Base-by-base conservation (phyloP, 371 early-diverging fungal species). In the Mortierella sp. region DNA sequence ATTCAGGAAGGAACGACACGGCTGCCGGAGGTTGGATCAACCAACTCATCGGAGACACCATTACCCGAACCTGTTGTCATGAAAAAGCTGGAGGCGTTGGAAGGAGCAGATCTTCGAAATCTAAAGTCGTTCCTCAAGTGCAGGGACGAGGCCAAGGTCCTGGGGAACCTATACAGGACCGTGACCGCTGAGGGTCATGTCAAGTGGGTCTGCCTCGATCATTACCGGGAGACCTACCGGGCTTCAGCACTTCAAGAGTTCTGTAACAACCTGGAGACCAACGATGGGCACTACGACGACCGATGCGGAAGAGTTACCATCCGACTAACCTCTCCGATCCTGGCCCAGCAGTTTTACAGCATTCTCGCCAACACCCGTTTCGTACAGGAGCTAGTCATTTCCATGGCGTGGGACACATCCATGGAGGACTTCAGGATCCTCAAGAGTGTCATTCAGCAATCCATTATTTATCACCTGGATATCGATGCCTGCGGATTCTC, bases 181-280 rank as follows among this genome's bases (percentile, higher is more conserved):
- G 50, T 31, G 53, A 50, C 68, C 2, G 5, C 31, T 0, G 68
- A 67, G 4, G 68, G 68, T 14, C 68, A 68, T 40, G 52, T 53
- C 53, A 48, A 68, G 37, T 68, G 68, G 53, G 53, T 52, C 0
- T 68, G 68, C 40, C 68, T 52, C 1, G 53, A 68, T 40, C 68
- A 68, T 40, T 53, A 52, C 37, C 68, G 52, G 10, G 48, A 22
- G 16, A 34, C 16, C 26, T 68, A 52, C 53, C 24, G 40, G 41
- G 39, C 48, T 14, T 6, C 29, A 22, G 9, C 50, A 0, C 50
- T 31, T 6, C 16, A 52, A n/a, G 22, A 39, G 16, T 52, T 68
- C 11, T 43, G 43, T 26, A 31, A 58, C 24, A n/a, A 39, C 4
- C 41, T 44, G 11, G 44, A 40, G 5, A 41, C 26, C 9, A 22